Conservation (phyloP, 805 yeast species). For the Zygoascus biomembranicola region DNA sequence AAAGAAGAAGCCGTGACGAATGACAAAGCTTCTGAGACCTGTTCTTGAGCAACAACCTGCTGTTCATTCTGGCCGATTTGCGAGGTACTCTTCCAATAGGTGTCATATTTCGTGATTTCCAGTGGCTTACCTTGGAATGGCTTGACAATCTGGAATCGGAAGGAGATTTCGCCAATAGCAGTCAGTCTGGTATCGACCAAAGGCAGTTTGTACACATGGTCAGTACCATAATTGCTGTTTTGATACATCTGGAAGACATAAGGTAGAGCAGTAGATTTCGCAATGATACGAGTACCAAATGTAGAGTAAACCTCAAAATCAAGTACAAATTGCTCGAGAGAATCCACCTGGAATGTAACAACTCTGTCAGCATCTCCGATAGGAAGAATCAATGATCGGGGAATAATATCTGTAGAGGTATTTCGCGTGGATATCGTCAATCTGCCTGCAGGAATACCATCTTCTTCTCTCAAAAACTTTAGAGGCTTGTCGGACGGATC, state of each 20-base stretch:
- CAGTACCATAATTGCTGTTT: conserved; percentile 23
- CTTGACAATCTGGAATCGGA: conserved; percentile 72
- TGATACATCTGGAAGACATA: conserved; percentile 32
- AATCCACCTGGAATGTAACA: conserved; percentile 76
- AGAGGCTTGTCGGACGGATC: conserved; percentile 42
- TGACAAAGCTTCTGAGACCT: conserved; percentile 37
- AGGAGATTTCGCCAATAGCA: conserved; percentile 70
- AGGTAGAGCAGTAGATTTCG: conserved; percentile 76
- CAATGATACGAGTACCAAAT: conserved; percentile 86
- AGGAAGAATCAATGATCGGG: conserved; percentile 78
- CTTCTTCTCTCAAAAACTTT: conserved; percentile 35
- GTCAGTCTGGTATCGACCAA: conserved; percentile 73
- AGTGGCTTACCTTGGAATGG: conserved; percentile 82
- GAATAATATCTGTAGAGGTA: conserved; percentile 65
- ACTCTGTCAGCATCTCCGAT: conserved; percentile 57
- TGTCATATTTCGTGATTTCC: conserved; percentile 87
- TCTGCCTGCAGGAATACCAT: conserved; percentile 40
- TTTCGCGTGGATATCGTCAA: conserved; percentile 67
- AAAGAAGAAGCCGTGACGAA: conserved; percentile 89
- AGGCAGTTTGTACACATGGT: conserved; percentile 44
- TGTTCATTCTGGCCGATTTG: conserved; percentile 29
- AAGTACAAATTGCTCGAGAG: conserved; percentile 62
- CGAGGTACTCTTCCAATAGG: conserved; percentile 92
- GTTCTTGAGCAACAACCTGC: conserved; percentile 4
- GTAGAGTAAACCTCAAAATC: conserved; percentile 91